Base-by-base conservation (phyloP, 1,284 basidiomycete species). In the Irpex lacteus region DNA sequence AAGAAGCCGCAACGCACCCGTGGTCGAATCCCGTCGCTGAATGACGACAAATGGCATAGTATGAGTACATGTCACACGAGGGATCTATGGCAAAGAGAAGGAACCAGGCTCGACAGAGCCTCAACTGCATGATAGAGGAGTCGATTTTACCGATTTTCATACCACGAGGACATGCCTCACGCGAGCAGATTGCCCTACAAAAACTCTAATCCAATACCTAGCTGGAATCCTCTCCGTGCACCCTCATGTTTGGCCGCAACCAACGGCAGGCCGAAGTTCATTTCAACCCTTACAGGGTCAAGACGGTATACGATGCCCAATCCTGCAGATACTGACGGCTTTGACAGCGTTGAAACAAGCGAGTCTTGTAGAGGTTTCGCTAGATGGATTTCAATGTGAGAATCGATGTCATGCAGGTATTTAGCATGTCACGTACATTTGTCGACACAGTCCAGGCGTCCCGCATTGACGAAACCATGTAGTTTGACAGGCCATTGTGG, bases 181-280 rank as follows among this genome's bases (percentile, higher is more conserved):
- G 26, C 21, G 19, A 36, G 21, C 8, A 40, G 34, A 59, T 21
- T 13, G n/a, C n/a, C 44, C 75, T 79, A 92, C 72, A 92, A 71
- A 73, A 92, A 97, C 70, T 96, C 94, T 63, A 99, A 75, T 0
- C 97, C 98, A 66, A 99, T 87, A 2, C 98, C 97, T 26, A 98
- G 85, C 73, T 98, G 95, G 56, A 98, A 80, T 0, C 97, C 98
- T 68, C 89, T 89, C 62, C 91, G 82, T 58, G 82, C 74, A 1
- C 89, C 87, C 76, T 99, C 97, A 58, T 89, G 89, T 69, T 83
- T 86, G 56, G 88, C 87, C 1, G 89, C 89, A 0, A 91, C 84
- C 1, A 99, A 78, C 1, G 97, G 97, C 60, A 98, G 84, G 2
- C 96, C 94, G 67, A 98, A 89, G 75, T 98, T 99, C 67, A 97